Conservation (phyloP, 192 early-diverging fungal species). For the Podila epigama region DNA sequence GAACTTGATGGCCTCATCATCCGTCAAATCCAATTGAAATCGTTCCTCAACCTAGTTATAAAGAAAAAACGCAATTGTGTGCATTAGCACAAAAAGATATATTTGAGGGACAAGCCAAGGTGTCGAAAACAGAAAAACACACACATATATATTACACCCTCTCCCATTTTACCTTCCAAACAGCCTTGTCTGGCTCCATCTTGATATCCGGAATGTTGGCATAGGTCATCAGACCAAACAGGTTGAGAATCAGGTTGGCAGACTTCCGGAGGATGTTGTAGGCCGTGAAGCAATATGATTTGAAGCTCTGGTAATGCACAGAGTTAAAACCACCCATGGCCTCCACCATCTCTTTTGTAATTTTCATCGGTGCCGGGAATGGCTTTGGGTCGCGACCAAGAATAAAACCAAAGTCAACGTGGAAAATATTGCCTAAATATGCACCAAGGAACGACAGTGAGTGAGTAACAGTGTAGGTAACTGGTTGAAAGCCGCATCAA, state of each 20-base stretch:
- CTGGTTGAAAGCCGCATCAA: background rate
- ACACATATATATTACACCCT: too few species aligned
- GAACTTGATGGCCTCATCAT: constrained; percentile 93
- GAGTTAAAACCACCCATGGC: constrained; percentile 96
- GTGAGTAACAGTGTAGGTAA: background rate
- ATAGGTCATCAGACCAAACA: constrained; percentile 98
- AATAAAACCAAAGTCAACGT: constrained; percentile 99
- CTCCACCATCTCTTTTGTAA: constrained; percentile 99
- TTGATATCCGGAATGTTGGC: constrained; percentile 97
- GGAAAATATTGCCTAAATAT: constrained; percentile 82
- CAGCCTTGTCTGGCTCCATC: constrained; percentile 97
- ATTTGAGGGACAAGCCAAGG: background rate
- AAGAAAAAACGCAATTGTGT: too few species aligned
- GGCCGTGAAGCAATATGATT: constrained; percentile 92
- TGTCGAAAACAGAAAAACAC: too few species aligned
- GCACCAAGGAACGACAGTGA: background rate
- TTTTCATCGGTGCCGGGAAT: constrained; percentile 99
- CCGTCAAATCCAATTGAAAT: constrained; percentile 90
- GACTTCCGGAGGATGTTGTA: constrained; percentile 93
- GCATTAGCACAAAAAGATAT: too few species aligned
- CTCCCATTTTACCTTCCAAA: constrained; percentile 74
- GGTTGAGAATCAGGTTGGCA: constrained; percentile 95
- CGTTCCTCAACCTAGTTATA: constrained; percentile 88
- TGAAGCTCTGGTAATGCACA: constrained; percentile 89
- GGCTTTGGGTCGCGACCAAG: constrained; percentile 99